Base-by-base conservation (phyloP, 345 rosid species). In the Lumnitzera racemosa region DNA sequence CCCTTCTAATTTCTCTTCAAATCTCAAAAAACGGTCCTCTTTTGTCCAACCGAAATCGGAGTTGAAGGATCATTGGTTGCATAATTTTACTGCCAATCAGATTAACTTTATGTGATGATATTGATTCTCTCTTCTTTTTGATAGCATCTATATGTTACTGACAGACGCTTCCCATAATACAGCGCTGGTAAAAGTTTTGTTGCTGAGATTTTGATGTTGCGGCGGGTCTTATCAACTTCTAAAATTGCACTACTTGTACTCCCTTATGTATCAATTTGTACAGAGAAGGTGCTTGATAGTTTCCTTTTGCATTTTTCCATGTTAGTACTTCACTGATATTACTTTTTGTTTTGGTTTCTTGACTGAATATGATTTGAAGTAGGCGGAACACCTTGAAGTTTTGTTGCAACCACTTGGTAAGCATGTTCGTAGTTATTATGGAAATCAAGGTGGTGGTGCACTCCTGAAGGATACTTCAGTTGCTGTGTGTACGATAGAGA, bases 131-230 rank as follows among this genome's bases (percentile, higher is more conserved):
- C 11, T 36, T 57, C 15, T 1, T 16, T n/a, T 11, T 57, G 17
- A 54, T 23, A 54, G 51, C 46, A 14, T 51, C 43, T 3, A 31
- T 61, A 63, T 51, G 16, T 56, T 62, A 43, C 70, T 63, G 77
- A 71, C 65, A 58, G 54, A 24, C 61, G 20, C 61, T 69, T 57
- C 59, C 52, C 64, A 17, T 76, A 59, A 57, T 17, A 56, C 78
- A 92, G 98, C 75, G 97, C 98, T 59, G 98, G 98, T 16, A 92
- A 92, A 84, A 92, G 98, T 78, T 89, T 92, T 80, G 98, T 92
- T 29, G 97, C 98, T 53, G 98, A 89, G 71, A 89, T 92, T 66
- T 81, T 92, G 84, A 89, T 92, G 98, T 78, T 92, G 70, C 88
- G 91, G 49, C 83, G 83, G 79, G 82, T 89, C 70, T 59, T 92